A percentile compares a stretch with the other conserved stretches of the same genome.
Conservation (phyloP, 805 yeast genomes). For the Zygosaccharomyces pseudorouxii region DNA sequence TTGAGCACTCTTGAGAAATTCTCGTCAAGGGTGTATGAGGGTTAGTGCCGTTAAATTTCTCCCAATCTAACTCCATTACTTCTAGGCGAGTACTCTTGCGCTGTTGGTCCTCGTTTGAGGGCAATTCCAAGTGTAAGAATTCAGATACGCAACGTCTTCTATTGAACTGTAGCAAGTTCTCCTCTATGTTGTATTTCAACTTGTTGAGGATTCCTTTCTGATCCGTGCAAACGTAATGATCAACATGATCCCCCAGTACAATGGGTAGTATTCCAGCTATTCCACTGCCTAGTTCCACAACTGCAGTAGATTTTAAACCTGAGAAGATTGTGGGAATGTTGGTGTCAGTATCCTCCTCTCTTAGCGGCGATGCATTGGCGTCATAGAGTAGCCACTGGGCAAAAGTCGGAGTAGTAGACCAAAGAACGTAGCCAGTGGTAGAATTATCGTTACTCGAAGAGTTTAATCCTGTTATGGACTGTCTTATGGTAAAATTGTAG, state of each 20-base stretch:
- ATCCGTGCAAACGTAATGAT: conserved; percentile 30
- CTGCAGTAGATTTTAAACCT: conserved; percentile 7
- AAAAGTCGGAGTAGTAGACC: conserved; percentile 35
- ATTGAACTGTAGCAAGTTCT: conserved; percentile 26
- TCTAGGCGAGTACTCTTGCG: conserved; percentile 18
- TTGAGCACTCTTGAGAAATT: conserved; percentile 2
- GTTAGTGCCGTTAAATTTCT: conserved; percentile 14
- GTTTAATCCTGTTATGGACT: conserved; percentile 27
- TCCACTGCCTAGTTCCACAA: conserved; percentile 35
- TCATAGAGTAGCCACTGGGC: conserved; percentile 33
- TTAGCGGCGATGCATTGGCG: conserved; percentile 14
- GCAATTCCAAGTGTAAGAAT: conserved; percentile 6
- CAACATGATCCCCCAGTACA: conserved; percentile 29
- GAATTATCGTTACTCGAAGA: conserved; percentile 34
- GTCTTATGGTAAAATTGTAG: conserved; percentile 26
- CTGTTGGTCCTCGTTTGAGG: not conserved
- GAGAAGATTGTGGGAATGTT: conserved; percentile 4
- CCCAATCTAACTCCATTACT: conserved; percentile 33
- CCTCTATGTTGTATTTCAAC: conserved; percentile 26
- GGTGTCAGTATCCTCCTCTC: conserved; percentile 15
- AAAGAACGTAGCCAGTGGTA: conserved; percentile 36
- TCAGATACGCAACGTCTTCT: conserved; percentile 16
- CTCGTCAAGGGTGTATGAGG: conserved; percentile 3
- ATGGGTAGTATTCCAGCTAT: conserved; percentile 30
- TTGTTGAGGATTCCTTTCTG: conserved; percentile 31